Percentiles rank a stretch among this genome's conserved stretches.
phyloP scores from a whole-genome alignment of 495 filamentous ascomycete genomes.

The Corynascus novoguineensis region DNA sequence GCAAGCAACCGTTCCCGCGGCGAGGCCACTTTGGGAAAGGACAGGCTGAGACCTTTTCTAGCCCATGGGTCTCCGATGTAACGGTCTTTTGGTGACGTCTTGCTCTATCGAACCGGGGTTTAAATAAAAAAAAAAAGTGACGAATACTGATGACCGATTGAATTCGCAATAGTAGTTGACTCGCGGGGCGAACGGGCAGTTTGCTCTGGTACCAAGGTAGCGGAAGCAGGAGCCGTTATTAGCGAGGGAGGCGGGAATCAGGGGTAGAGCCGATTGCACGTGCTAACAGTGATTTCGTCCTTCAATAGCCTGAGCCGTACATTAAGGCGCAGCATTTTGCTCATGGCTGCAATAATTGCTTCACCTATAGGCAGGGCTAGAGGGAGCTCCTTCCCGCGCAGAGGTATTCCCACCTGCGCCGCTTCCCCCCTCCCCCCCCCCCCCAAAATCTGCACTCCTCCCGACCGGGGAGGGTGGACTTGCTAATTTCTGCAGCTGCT shows the following conservation, averaged over 20 bases:
- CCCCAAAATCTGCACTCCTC: not conserved
- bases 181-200: not conserved
- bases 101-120: no score
- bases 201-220: not conserved
- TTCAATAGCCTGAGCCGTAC: no score
- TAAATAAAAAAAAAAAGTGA: no score
- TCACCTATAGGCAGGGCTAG: slow-evolving; percentile 2
- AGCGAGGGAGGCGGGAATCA: not conserved
- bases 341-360: not conserved
- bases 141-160: no score
- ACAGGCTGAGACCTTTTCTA: not conserved
- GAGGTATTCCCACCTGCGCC: not conserved
- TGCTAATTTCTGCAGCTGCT: not conserved
- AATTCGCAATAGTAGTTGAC: not conserved
- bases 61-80: not conserved
- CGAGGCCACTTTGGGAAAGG: not conserved
- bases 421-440: not conserved
- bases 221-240: not conserved
- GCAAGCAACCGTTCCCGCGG: not conserved
- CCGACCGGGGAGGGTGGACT: not conserved
- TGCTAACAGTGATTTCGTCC: not conserved
- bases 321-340: not conserved
- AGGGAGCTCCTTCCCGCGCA: not conserved
- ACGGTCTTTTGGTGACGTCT: slow-evolving; percentile 1
- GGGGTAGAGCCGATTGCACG: not conserved